These are phyloP conservation scores for Saccharomyces pastorianus DNA, from an alignment of 1,139 yeast species.

Conservation along the genomic window DNA sequence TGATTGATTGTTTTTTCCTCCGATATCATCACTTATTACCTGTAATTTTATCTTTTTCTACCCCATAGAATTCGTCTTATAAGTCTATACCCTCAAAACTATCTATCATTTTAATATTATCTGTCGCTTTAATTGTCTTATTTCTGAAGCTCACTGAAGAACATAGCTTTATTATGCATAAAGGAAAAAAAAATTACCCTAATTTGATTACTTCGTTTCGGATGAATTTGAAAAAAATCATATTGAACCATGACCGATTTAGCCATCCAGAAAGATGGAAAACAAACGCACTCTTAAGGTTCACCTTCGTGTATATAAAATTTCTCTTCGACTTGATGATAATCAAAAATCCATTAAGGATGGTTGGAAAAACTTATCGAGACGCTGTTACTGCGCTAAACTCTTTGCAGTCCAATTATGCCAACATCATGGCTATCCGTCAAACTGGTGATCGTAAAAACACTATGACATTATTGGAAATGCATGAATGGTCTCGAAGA, in stretches of 20 bases:
- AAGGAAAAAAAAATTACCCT: background rate
- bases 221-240: background rate
- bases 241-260: background rate
- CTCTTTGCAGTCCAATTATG: conserved; percentile 83
- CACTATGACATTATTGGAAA: conserved; percentile 71
- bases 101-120: background rate
- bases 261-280: background rate
- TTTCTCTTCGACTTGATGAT: conserved; percentile 11
- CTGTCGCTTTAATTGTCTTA: background rate
- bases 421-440: conserved; percentile 75
- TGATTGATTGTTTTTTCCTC: background rate
- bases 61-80: background rate
- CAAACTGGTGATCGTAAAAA: conserved; percentile 64
- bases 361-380: conserved; percentile 30
- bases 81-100: background rate
- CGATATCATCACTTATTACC: background rate
- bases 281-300: background rate
- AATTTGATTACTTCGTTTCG: background rate
- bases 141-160: background rate
- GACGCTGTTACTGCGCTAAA: conserved; percentile 84
- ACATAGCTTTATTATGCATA: background rate
- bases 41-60: background rate
- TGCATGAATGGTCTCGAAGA: conserved; percentile 83
- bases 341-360: conserved; percentile 14
- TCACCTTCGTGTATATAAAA: background rate